phyloP scores from a whole-genome alignment of 352 stramenopile species.

The Plasmopara halstedii region DNA sequence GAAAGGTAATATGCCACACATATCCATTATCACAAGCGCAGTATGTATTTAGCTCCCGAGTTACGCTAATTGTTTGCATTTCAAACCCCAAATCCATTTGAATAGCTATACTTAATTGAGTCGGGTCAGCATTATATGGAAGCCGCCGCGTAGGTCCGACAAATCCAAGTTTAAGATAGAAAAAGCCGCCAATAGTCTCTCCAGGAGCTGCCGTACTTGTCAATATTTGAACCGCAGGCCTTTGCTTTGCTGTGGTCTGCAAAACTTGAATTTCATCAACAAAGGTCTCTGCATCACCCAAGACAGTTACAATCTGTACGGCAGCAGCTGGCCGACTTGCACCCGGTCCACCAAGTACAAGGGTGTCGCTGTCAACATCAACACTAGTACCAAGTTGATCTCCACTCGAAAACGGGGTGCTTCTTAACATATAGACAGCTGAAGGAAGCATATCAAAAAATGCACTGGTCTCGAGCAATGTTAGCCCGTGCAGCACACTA shows the following conservation, averaged over 20 bases:
- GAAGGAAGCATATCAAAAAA: conserved; percentile 69
- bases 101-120: conserved; percentile 55
- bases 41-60: conserved; percentile 50
- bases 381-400: conserved; percentile 58
- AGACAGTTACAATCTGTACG: conserved; percentile 58
- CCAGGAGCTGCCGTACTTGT: conserved; percentile 57
- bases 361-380: conserved; percentile 54
- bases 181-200: conserved; percentile 65
- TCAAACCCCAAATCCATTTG: conserved; percentile 74
- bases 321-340: conserved; percentile 51
- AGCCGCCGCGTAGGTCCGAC: conserved; percentile 52
- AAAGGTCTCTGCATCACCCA: conserved; percentile 41
- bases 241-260: conserved; percentile 40
- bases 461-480: conserved; percentile 39
- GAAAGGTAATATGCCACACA: conserved; percentile 74
- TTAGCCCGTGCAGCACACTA: conserved; percentile 28
- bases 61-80: conserved; percentile 46
- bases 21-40: conserved; percentile 65
- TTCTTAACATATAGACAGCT: conserved; percentile 56
- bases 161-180: conserved; percentile 46
- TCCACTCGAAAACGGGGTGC: conserved; percentile 41
- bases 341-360: conserved; percentile 58
- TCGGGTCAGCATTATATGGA: conserved; percentile 59
- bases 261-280: conserved; percentile 72
- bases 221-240: conserved; percentile 59